Percentiles rank a stretch among this genome's conserved stretches.
These are phyloP conservation scores for Sarocladium kiliense DNA, from an alignment of 2,329 filamentous ascomycete genomes.

Conservation along the genomic window DNA sequence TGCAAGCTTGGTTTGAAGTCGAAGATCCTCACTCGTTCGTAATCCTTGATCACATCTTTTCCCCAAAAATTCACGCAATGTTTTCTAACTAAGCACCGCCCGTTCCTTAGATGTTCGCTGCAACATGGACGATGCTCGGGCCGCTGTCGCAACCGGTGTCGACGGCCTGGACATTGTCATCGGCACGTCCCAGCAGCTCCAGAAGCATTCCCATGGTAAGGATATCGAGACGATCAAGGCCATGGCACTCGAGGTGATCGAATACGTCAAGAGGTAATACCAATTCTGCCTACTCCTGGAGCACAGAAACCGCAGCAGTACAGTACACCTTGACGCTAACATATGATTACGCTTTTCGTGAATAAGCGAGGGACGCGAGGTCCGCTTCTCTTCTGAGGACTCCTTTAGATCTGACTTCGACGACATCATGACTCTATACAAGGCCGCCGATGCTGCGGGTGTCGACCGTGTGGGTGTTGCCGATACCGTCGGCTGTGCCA, in stretches of 20 bases:
- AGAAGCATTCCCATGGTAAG: slow-evolving; percentile 81
- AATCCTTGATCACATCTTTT: too few relatives aligned
- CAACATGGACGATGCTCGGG: slow-evolving; percentile 48
- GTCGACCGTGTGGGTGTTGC: slow-evolving; percentile 68
- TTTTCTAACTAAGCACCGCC: too few relatives aligned
- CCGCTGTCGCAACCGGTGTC: slow-evolving; percentile 62
- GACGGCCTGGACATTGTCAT: slow-evolving; percentile 79
- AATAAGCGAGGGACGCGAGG: slow-evolving; percentile 23
- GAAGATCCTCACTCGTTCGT: slow-evolving; percentile 23
- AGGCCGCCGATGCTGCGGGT: slow-evolving; percentile 60
- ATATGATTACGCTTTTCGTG: too few relatives aligned
- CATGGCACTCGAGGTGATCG: slow-evolving; percentile 71
- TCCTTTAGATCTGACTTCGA: slow-evolving; percentile 81
- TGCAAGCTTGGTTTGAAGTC: slow-evolving; percentile 61
- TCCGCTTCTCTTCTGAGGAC: slow-evolving; percentile 63
- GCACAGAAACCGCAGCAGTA: too few relatives aligned
- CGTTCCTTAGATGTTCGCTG: slow-evolving; percentile 15
- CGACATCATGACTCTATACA: slow-evolving; percentile 76
- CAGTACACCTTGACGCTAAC: too few relatives aligned
- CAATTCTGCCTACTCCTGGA: too few relatives aligned
- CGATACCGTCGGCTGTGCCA: slow-evolving; percentile 53
- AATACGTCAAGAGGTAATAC: slow-evolving; percentile 78
- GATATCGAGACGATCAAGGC: slow-evolving; percentile 70
- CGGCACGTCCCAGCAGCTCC: slow-evolving; percentile 72
- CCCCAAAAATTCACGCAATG: too few relatives aligned